Evolutionary conservation across 2,329 filamentous ascomycete species (phyloP).

Genomic region (Penicillium sp.): DNA sequence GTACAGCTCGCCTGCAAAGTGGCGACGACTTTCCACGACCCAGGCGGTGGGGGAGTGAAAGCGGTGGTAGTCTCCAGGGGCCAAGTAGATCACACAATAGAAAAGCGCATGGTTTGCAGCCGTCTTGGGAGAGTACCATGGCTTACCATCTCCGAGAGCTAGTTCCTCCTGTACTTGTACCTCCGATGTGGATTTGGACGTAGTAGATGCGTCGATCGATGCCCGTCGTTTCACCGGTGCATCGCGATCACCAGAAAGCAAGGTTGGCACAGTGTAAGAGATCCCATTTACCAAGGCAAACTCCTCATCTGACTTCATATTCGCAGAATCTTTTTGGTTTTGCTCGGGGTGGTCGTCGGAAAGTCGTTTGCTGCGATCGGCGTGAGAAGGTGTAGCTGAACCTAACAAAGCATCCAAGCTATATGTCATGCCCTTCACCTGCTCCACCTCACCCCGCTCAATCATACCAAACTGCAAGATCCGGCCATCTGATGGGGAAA

Average conservation of each 20-base stretch:
- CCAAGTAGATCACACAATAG: constrained; percentile 93
- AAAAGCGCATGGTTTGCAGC: constrained; percentile 69
- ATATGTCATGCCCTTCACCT: constrained; percentile 98
- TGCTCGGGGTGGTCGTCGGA: constrained; percentile 34
- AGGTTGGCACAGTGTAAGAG: constrained; percentile 83
- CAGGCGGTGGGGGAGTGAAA: constrained; percentile 95
- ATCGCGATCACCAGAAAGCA: constrained; percentile 68
- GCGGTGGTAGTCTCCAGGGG: constrained; percentile 95
- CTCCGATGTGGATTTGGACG: constrained; percentile 68
- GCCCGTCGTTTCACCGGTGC: constrained; percentile 49
- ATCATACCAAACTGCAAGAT: constrained; percentile 91
- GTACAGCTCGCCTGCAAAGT: constrained; percentile 95
- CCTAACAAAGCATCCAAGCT: constrained; percentile 90
- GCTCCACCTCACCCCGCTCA: constrained; percentile 90
- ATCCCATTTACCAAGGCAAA: constrained; percentile 95
- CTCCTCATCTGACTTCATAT: constrained; percentile 80
- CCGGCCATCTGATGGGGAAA: constrained; percentile 87
- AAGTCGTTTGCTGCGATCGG: constrained; percentile 40
- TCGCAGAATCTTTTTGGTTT: constrained; percentile 53
- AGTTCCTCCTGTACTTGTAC: constrained; percentile 82
- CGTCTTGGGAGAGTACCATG: constrained; percentile 70
- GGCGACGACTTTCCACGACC: constrained; percentile 92
- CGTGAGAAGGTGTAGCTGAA: constrained; percentile 49
- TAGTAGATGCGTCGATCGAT: constrained; percentile 71
- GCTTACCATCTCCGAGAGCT: constrained; percentile 61